Evolutionary conservation across 2,329 filamentous ascomycete species (phyloP).

Genomic region (Paraphaeosphaeria minitans): DNA sequence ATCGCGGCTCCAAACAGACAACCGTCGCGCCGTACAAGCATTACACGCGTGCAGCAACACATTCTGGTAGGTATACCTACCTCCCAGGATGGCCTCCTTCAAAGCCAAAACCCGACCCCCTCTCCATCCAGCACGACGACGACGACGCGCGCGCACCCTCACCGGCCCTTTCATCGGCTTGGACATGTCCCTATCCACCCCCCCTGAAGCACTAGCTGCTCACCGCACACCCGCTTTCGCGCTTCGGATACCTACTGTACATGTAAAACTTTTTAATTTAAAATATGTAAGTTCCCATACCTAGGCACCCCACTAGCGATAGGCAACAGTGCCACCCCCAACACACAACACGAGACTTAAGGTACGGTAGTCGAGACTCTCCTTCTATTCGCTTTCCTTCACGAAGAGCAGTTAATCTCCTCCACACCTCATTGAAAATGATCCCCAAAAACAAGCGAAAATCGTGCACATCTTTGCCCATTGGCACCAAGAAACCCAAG

Average conservation of each 20-base stretch:
- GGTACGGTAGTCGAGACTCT: too few species aligned
- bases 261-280: too few species aligned
- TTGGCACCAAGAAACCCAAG: too few species aligned
- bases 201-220: slow-evolving; percentile 6
- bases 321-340: not conserved
- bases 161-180: slow-evolving; percentile 6
- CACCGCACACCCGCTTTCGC: slow-evolving; percentile 2
- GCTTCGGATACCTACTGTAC: too few species aligned
- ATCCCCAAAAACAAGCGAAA: too few species aligned
- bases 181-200: not conserved
- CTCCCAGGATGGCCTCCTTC: not conserved
- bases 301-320: too few species aligned
- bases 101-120: not conserved
- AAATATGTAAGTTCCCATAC: too few species aligned
- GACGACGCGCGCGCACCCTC: slow-evolving; percentile 4
- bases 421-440: not conserved
- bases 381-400: not conserved
- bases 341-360: not conserved
- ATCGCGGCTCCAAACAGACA: too few species aligned
- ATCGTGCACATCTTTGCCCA: too few species aligned
- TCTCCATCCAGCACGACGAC: slow-evolving; percentile 6
- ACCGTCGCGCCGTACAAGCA: too few species aligned
- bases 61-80: too few species aligned
- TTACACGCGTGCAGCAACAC: too few species aligned
- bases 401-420: not conserved